These are phyloP conservation scores for Heracleum sosnowskyi DNA, from an alignment of 129 eudicot species.

Conservation along the genomic window DNA sequence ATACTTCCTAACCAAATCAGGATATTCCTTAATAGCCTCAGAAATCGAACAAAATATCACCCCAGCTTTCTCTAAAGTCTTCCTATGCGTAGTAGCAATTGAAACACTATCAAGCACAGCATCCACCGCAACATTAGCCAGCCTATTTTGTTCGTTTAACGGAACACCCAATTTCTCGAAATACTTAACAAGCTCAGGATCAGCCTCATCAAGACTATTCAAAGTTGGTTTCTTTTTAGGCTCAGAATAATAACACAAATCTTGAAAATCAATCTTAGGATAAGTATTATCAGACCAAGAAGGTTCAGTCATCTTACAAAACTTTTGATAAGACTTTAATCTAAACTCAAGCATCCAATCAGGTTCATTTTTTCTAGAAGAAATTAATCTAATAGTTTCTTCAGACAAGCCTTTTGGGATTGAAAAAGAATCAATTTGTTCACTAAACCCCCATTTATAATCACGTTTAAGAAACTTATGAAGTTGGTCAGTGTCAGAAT, in stretches of 20 bases:
- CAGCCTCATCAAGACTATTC: constrained; percentile 88
- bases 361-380: constrained; percentile 71
- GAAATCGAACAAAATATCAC: constrained; percentile 93
- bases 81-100: constrained; percentile 86
- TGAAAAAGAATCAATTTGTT: constrained; percentile 85
- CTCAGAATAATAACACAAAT: constrained; percentile 78
- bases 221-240: constrained; percentile 89
- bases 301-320: constrained; percentile 65
- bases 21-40: constrained; percentile 78
- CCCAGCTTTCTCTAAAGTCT: constrained; percentile 67
- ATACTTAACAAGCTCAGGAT: constrained; percentile 85
- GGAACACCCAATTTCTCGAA: constrained; percentile 76
- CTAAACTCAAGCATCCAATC: constrained; percentile 99
- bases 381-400: constrained; percentile 75
- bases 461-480: constrained; percentile 79
- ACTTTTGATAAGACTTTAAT: constrained; percentile 61
- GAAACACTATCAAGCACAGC: constrained; percentile 98
- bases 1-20: constrained; percentile 73
- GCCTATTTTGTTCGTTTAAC: constrained; percentile 56
- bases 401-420: constrained; percentile 82
- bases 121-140: constrained; percentile 96
- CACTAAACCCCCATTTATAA: constrained; percentile 80
- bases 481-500: constrained; percentile 61
- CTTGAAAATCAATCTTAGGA: constrained; percentile 63
- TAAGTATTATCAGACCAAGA: constrained; percentile 87